A percentile compares a stretch with the other conserved stretches of the same genome.
phyloP scores from a whole-genome alignment of 73 alveolate species.

The Paramecium pentaurelia region DNA sequence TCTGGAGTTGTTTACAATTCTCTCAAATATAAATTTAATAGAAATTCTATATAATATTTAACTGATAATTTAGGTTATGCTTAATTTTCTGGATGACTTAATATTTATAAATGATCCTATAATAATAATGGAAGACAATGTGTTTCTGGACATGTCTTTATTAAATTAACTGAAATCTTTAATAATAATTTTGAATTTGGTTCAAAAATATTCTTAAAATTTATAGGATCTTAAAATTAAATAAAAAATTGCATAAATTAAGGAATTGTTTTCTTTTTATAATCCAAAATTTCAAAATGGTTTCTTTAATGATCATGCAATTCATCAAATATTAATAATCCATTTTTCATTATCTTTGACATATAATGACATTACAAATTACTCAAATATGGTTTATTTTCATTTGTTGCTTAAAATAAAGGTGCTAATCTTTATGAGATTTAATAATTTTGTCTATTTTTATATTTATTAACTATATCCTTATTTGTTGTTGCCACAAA shows the following conservation, averaged over 20 bases:
- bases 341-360: conserved; percentile 19
- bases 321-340: conserved; percentile 22
- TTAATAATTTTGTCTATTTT: neutral
- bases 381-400: neutral
- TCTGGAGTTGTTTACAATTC: conserved; percentile 40
- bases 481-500: neutral
- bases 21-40: neutral
- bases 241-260: neutral
- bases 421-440: neutral
- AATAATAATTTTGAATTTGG: conserved; percentile 2
- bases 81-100: neutral
- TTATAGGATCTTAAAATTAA: neutral
- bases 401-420: neutral
- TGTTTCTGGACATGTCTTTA: conserved; percentile 27
- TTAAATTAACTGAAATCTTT: neutral
- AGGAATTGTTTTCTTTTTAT: neutral
- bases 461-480: neutral
- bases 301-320: conserved; percentile 17
- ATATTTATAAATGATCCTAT: neutral
- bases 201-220: conserved; percentile 31
- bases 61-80: neutral
- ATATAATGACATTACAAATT: conserved; percentile 19
- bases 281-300: conserved; percentile 23
- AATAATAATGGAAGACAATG: neutral
- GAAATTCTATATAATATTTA: neutral